Percentiles rank a stretch among this genome's conserved stretches.
Evolutionary conservation across 2,329 filamentous ascomycete species (phyloP).

Genomic region (Cladosporium sp.): DNA sequence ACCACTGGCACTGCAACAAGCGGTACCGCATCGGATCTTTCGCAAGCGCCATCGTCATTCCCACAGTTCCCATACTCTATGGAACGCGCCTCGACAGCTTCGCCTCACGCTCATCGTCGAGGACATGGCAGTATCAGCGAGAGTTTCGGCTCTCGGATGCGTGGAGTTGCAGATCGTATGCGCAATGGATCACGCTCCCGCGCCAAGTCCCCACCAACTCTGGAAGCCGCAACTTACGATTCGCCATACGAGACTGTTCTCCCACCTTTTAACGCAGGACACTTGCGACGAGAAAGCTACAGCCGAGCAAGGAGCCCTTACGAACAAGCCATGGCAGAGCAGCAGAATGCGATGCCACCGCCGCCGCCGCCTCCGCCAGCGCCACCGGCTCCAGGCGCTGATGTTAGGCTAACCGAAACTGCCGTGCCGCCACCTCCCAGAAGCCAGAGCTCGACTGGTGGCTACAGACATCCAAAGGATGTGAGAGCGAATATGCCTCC

Average conservation of each 20-base stretch:
- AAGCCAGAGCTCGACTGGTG: conserved; percentile 23
- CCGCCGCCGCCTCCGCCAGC: conserved; percentile 36
- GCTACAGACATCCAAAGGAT: conserved; percentile 41
- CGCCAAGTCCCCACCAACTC: conserved; percentile 39
- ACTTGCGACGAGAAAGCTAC: conserved; percentile 18
- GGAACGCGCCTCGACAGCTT: conserved; percentile 29
- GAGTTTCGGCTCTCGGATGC: conserved; percentile 50
- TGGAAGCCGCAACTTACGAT: conserved; percentile 21
- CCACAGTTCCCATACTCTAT: conserved; percentile 26
- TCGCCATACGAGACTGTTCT: conserved; percentile 44
- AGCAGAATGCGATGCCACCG: conserved; percentile 17
- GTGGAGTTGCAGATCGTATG: conserved; percentile 56
- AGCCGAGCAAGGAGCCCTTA: conserved; percentile 27
- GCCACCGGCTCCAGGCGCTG: conserved; percentile 24
- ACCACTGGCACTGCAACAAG: background rate
- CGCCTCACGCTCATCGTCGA: conserved; percentile 49
- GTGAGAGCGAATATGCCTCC: conserved; percentile 49
- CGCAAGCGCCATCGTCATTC: background rate
- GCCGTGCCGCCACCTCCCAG: conserved; percentile 33
- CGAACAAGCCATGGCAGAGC: conserved; percentile 29
- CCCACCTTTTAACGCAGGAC: conserved; percentile 20
- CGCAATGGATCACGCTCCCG: conserved; percentile 54
- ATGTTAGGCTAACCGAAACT: conserved; percentile 35
- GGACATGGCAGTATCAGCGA: conserved; percentile 56
- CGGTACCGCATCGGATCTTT: background rate